Conservation (phyloP, 2,329 filamentous ascomycete species). For the Colletotrichum liriopes region DNA sequence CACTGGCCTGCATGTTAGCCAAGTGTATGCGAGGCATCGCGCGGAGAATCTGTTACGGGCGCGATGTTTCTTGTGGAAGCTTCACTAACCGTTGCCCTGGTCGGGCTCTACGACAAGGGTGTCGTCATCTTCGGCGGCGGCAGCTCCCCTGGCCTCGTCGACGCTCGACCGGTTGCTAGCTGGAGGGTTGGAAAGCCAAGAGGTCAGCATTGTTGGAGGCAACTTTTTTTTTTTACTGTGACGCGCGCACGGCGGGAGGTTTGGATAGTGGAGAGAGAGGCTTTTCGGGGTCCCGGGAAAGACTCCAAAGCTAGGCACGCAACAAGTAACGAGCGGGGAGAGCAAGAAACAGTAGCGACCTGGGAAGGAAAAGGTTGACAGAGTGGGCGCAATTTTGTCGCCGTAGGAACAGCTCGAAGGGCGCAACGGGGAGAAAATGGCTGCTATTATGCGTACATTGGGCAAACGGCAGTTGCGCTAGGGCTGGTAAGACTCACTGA, state of each 20-base stretch:
- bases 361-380: neutral
- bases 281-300: slow-evolving; percentile 23
- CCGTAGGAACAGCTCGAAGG: slow-evolving; percentile 12
- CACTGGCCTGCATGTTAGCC: slow-evolving; percentile 68
- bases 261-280: slow-evolving; percentile 36
- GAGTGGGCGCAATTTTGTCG: slow-evolving; percentile 21
- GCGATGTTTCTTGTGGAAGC: slow-evolving; percentile 18
- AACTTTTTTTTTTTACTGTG: slow-evolving; percentile 26
- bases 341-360: neutral
- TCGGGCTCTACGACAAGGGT: slow-evolving; percentile 90
- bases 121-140: slow-evolving; percentile 74
- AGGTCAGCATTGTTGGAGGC: slow-evolving; percentile 56
- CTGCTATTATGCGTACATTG: slow-evolving; percentile 33
- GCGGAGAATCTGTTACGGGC: slow-evolving; percentile 3
- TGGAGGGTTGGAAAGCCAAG: slow-evolving; percentile 56
- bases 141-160: slow-evolving; percentile 66
- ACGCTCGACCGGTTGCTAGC: slow-evolving; percentile 68
- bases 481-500: slow-evolving; percentile 43
- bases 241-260: slow-evolving; percentile 27
- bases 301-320: slow-evolving; percentile 20
- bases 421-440: slow-evolving; percentile 28
- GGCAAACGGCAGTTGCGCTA: slow-evolving; percentile 30
- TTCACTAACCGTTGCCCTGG: slow-evolving; percentile 87
- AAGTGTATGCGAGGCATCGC: slow-evolving; percentile 14
- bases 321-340: neutral